Percentiles rank a stretch among this genome's conserved stretches.
Evolutionary conservation across 352 stramenopile genomes (phyloP).

Genomic region (Hyaloperonospora brassicae): DNA sequence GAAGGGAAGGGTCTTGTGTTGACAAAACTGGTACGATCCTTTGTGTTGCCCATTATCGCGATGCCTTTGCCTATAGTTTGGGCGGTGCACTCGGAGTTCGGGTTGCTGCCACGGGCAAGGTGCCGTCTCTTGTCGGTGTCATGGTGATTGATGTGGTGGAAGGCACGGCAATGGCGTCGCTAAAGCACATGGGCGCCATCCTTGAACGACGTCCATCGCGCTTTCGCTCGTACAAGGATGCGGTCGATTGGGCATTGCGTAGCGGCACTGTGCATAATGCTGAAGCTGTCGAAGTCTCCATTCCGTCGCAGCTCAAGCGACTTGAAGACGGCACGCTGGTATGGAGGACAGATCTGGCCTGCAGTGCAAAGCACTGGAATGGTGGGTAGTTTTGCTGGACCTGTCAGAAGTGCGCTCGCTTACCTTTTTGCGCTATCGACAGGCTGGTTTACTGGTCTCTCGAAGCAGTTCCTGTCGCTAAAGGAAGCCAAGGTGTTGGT

Average conservation of each 20-base stretch:
- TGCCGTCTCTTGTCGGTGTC: constrained; percentile 62
- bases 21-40: background rate
- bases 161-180: constrained; percentile 76
- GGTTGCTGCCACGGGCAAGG: constrained; percentile 45
- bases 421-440: constrained; percentile 2
- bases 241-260: constrained; percentile 72
- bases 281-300: constrained; percentile 65
- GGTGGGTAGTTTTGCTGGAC: constrained; percentile 22
- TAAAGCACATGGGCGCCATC: constrained; percentile 79
- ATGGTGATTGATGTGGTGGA: constrained; percentile 89
- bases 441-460: constrained; percentile 83
- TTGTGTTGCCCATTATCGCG: too few relatives aligned
- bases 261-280: constrained; percentile 68
- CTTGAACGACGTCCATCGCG: constrained; percentile 54
- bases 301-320: constrained; percentile 65
- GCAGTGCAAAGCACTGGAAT: constrained; percentile 70
- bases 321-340: constrained; percentile 42
- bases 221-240: constrained; percentile 65
- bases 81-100: constrained; percentile 76
- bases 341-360: constrained; percentile 74
- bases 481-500: constrained; percentile 77
- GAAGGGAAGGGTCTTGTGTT: background rate
- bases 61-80: constrained; percentile 36
- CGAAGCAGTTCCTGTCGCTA: constrained; percentile 74
- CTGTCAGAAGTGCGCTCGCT: constrained; percentile 1